Evolutionary conservation across 1,284 basidiomycete genomes (phyloP).

Genomic region (Naganishia sp.): DNA sequence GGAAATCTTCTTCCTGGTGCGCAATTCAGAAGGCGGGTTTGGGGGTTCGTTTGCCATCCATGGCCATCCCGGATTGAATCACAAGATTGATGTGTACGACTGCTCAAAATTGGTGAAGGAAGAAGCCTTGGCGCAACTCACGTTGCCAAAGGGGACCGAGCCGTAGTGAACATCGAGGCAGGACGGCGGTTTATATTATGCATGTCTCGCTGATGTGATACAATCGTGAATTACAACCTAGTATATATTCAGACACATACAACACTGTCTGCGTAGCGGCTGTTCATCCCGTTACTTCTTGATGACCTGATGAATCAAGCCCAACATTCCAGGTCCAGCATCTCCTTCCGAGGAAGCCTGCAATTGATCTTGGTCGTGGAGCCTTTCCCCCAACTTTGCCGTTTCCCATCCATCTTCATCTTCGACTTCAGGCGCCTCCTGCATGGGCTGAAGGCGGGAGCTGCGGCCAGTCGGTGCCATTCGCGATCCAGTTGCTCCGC

Average conservation of each 20-base stretch:
- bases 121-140: slow-evolving; percentile 57
- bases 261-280: no score
- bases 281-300: not conserved
- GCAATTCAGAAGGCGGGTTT: slow-evolving; percentile 52
- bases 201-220: no score
- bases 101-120: slow-evolving; percentile 43
- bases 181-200: no score
- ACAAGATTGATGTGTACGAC: slow-evolving; percentile 68
- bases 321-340: slow-evolving; percentile 19
- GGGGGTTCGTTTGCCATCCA: slow-evolving; percentile 65
- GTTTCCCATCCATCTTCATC: slow-evolving; percentile 33
- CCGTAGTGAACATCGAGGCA: slow-evolving; percentile 8
- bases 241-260: no score
- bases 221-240: no score
- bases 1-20: slow-evolving; percentile 70
- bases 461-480: not conserved
- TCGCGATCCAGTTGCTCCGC: slow-evolving; percentile 6
- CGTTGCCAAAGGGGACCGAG: slow-evolving; percentile 25
- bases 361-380: slow-evolving; percentile 4
- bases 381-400: slow-evolving; percentile 5
- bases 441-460: slow-evolving; percentile 23
- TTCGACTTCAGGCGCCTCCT: slow-evolving; percentile 24
- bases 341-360: slow-evolving; percentile 8
- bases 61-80: slow-evolving; percentile 74
- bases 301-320: slow-evolving; percentile 21